Evolutionary conservation across 2,329 filamentous ascomycete genomes (phyloP), one percentile per base, ranked within the genome.

Genomic region (Beauveria sp.): DNA sequence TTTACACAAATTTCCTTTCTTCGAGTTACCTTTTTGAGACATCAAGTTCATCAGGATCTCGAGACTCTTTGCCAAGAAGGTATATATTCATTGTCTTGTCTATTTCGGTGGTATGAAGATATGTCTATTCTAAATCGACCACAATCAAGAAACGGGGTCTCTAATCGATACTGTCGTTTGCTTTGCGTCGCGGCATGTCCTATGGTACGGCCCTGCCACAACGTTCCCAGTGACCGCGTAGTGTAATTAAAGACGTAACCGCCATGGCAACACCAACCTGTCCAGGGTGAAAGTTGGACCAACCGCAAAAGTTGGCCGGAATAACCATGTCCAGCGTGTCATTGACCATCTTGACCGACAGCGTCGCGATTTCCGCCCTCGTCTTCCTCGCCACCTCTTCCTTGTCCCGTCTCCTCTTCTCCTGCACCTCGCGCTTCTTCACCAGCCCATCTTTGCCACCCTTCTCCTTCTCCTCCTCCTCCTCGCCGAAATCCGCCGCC

Each of bases 271-370:
- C 61, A 1, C 83, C 86, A 1, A 89, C 80, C 1, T 78, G 74
- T 3, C 82, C 77, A 0, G 79, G 72, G 10, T 79, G 75, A 1
- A 80, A 74, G 0, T 77, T 71, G 28, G 87, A 72, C 87, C 87
- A 89, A 0, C 85, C 85, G 16, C 89, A 73, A 1, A 81, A 75
- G 6, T 76, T 75, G 0, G 83, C 83, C 0, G 89, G 88, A 38
- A 89, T 76, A 4, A 86, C 68, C 52, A 89, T 69, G 69, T 91
- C 88, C 56, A 88, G 78, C 7, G 74, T 66, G 68, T 89, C 85
- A 1, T 84, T 78, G 1, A 85, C 63, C 6, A 88, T 70, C 55
- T 78, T 77, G 16, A 81, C 79, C 31, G 75, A 66, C 2, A 86
- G 69, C 1, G 67, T 70, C 22, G 60, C 66, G 1, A 73, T 69